Evolutionary conservation across 2,329 filamentous ascomycete genomes (phyloP).

Genomic region (Botrytis hyacinthi): DNA sequence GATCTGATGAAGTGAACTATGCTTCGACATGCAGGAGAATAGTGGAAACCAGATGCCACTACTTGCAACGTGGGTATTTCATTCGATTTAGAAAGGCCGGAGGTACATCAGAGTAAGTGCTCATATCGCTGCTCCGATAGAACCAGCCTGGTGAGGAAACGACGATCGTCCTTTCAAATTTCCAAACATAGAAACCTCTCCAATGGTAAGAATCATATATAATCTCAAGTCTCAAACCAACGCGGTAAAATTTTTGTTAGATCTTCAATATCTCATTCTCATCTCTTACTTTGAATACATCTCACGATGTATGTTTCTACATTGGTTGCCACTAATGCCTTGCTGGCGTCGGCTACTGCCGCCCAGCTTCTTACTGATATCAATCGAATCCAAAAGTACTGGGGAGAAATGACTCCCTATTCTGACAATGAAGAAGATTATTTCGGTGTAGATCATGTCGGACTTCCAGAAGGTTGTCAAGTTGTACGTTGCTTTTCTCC

Average conservation of each 20-base stretch:
- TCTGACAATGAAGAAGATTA: constrained; percentile 45
- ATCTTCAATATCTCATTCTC: background rate
- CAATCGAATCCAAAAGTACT: constrained; percentile 38
- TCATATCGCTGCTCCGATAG: background rate
- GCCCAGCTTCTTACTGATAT: constrained; percentile 36
- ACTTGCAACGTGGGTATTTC: background rate
- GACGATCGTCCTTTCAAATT: background rate
- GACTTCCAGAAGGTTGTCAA: constrained; percentile 53
- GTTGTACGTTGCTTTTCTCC: constrained; percentile 37
- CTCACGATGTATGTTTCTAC: constrained; percentile 9
- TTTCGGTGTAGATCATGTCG: constrained; percentile 49
- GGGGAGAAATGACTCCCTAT: constrained; percentile 50
- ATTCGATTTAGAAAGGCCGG: constrained; percentile 1
- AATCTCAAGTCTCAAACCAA: background rate
- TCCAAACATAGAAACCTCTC: background rate
- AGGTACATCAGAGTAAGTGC: background rate
- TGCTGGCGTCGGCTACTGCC: constrained; percentile 4
- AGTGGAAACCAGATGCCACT: background rate
- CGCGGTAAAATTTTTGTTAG: too few species aligned
- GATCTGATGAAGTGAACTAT: background rate
- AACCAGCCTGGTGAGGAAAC: background rate
- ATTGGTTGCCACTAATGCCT: constrained; percentile 4
- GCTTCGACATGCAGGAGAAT: constrained; percentile 1
- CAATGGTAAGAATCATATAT: background rate
- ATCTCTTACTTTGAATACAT: background rate